Evolutionary conservation across 163 green algal species (phyloP).

Genomic region (Scenedesmus sp.): DNA sequence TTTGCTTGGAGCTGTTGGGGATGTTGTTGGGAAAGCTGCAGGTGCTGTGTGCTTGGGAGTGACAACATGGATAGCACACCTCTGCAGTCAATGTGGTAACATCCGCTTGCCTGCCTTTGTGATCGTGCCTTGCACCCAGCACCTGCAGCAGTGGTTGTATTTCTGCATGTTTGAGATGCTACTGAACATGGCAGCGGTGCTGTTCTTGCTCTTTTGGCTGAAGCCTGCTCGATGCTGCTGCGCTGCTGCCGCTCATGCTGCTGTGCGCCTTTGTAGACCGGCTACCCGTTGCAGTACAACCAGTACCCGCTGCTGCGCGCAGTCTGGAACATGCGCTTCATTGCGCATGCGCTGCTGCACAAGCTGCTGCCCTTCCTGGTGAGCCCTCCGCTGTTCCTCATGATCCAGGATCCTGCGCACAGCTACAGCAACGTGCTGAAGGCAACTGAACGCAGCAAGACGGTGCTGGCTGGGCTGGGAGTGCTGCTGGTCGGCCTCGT

Average conservation of each 20-base stretch:
- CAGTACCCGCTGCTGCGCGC: constrained; percentile 25
- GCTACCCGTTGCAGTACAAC: constrained; percentile 55
- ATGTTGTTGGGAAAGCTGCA: background rate
- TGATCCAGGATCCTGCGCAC: constrained; percentile 30
- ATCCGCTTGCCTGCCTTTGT: too few species aligned
- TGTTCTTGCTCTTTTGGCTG: too few species aligned
- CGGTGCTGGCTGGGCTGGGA: constrained; percentile 5
- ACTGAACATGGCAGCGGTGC: too few species aligned
- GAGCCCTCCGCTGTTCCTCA: constrained; percentile 42
- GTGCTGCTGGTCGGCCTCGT: constrained; percentile 57
- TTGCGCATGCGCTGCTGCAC: constrained; percentile 63
- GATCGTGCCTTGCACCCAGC: too few species aligned
- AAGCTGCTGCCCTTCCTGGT: constrained; percentile 62
- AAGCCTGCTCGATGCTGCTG: background rate
- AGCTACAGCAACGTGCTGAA: constrained; percentile 43
- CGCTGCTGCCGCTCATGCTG: too few species aligned
- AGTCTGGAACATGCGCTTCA: constrained; percentile 51
- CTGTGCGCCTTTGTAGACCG: constrained; percentile 14
- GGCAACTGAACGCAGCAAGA: constrained; percentile 38
- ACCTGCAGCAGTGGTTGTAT: too few species aligned
- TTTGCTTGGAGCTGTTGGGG: too few species aligned
- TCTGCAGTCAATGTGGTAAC: too few species aligned
- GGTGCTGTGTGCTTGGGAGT: background rate
- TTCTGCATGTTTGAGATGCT: background rate
- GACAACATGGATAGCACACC: too few species aligned